phyloP scores from a whole-genome alignment of 2,329 filamentous ascomycete species.

The Apiospora malaysiana region DNA sequence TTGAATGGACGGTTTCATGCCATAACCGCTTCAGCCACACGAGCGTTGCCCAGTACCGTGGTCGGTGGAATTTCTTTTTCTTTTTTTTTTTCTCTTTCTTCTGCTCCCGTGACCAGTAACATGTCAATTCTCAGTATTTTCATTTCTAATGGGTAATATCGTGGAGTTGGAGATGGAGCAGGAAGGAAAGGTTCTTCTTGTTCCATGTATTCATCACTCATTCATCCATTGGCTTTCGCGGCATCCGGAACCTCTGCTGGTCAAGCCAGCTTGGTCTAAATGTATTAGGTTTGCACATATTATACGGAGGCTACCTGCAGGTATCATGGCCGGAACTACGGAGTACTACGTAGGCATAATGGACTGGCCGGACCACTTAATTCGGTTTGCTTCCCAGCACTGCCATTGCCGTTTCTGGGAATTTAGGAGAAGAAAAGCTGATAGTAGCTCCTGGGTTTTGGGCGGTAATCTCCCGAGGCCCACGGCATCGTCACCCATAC shows the following conservation, averaged over 20 bases:
- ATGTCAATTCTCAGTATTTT: conserved; percentile 5
- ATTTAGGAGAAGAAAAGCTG: background rate
- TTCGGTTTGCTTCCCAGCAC: background rate
- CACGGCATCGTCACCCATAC: conserved; percentile 17
- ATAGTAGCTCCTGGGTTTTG: conserved; percentile 14
- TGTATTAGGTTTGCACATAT: background rate
- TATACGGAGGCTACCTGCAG: background rate
- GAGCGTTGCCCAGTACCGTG: background rate
- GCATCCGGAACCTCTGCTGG: background rate
- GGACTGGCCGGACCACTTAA: conserved; percentile 1
- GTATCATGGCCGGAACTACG: background rate
- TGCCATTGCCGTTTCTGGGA: conserved; percentile 13
- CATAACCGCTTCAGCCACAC: conserved; percentile 6
- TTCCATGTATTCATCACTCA: background rate
- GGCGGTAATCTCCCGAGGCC: conserved; percentile 16
- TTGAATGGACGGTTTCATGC: background rate
- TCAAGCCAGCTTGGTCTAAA: background rate
- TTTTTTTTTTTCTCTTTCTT: background rate
- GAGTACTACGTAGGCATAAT: conserved; percentile 1
- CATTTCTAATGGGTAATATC: conserved; percentile 4
- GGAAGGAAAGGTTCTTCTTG: background rate
- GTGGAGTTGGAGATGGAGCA: background rate
- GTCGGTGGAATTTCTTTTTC: background rate
- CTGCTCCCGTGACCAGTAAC: background rate
- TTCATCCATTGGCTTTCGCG: background rate